Percentiles rank a stretch among this genome's conserved stretches.
phyloP scores from a whole-genome alignment of 73 alveolate genomes.

The Blepharisma stoltei region DNA sequence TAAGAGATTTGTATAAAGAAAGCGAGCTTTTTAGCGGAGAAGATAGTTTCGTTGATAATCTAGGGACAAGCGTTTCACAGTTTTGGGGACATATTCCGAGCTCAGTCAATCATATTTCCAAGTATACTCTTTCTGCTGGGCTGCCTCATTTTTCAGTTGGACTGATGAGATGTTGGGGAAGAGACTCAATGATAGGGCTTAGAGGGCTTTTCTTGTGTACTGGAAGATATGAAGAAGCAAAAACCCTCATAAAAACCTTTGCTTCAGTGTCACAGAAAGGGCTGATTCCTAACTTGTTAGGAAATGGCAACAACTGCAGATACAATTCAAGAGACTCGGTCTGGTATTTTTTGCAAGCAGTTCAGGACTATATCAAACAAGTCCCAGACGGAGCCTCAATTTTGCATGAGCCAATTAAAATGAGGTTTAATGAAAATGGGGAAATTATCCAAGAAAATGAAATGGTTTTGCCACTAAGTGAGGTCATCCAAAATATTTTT shows the following conservation, averaged over 20 bases:
- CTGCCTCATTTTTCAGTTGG: slow-evolving; percentile 95
- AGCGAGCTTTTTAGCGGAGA: too few relatives aligned
- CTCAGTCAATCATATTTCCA: slow-evolving; percentile 2
- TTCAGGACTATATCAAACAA: too few relatives aligned
- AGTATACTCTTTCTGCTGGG: slow-evolving; percentile 81
- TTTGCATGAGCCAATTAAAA: too few relatives aligned
- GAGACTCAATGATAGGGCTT: slow-evolving; percentile 95
- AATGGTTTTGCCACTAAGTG: neutral
- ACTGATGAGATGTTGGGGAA: slow-evolving; percentile 95
- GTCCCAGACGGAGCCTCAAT: too few relatives aligned
- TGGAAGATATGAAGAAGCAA: slow-evolving; percentile 81
- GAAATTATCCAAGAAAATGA: too few relatives aligned
- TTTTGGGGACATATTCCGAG: slow-evolving; percentile 42
- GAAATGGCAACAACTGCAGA: slow-evolving; percentile 75
- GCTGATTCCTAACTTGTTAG: slow-evolving; percentile 86
- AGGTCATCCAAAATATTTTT: slow-evolving; percentile 39
- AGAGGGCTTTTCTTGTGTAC: slow-evolving; percentile 84
- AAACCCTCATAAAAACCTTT: slow-evolving; percentile 68
- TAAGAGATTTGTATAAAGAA: too few relatives aligned
- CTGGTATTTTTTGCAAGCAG: slow-evolving; percentile 51
- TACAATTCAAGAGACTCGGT: slow-evolving; percentile 97
- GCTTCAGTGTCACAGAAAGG: slow-evolving; percentile 93
- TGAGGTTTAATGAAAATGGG: too few relatives aligned
- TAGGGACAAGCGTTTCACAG: too few relatives aligned
- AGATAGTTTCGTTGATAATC: too few relatives aligned